Evolutionary conservation across 1,284 basidiomycete genomes (phyloP).

Genomic region (Tremellales sp.): DNA sequence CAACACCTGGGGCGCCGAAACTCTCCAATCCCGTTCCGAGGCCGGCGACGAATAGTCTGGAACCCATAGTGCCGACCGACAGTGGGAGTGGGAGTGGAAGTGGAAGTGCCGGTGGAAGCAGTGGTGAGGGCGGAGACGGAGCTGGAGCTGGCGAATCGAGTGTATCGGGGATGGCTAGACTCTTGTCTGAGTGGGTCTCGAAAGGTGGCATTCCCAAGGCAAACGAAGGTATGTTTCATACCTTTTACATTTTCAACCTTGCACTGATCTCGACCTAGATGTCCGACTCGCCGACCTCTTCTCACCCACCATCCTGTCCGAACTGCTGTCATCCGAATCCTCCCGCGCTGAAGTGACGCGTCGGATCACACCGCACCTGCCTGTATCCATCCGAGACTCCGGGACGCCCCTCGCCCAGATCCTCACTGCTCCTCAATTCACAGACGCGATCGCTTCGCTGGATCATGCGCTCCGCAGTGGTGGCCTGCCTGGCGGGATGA

Average conservation of each 20-base stretch:
- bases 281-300: constrained; percentile 43
- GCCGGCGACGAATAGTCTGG: constrained; percentile 1
- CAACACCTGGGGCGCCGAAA: constrained; percentile 28
- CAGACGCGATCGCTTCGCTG: constrained; percentile 41
- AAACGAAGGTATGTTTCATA: constrained; percentile 15
- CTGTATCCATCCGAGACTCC: no score
- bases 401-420: constrained; percentile 37
- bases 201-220: constrained; percentile 15
- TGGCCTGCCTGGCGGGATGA: constrained; percentile 40
- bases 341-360: constrained; percentile 23
- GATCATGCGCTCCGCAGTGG: constrained; percentile 46
- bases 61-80: neutral
- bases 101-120: neutral
- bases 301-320: constrained; percentile 33
- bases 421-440: constrained; percentile 43
- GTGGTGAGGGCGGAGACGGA: neutral
- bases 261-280: constrained; percentile 15
- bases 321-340: constrained; percentile 28
- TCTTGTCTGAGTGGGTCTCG: constrained; percentile 38
- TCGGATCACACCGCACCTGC: no score
- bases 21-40: constrained; percentile 24
- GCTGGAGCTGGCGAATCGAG: constrained; percentile 2
- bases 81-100: neutral
- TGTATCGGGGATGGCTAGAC: constrained; percentile 37
- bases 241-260: neutral